Evolutionary conservation across 2,329 filamentous ascomycete species (phyloP), one percentile per base, ranked within the genome.

Genomic region (Ophiostoma australiae): DNA sequence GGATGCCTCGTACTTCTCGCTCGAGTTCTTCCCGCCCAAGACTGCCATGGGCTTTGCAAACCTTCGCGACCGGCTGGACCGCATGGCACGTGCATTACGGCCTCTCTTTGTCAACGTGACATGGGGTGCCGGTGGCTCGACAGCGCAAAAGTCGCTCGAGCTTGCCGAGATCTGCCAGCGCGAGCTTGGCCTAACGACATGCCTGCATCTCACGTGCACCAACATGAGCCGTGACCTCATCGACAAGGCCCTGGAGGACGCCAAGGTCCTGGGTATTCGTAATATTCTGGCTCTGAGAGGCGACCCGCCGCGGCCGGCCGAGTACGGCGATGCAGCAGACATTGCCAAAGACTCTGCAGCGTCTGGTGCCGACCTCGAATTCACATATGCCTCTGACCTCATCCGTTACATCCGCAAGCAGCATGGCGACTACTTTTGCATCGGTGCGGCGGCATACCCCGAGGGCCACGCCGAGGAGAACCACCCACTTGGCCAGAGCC

Each of bases 21-120:
- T 98, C 81, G 95, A 99, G 83, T 99, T 99, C 88, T 99, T 99
- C 83, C 95, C 95, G 75, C 95, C 95, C 74, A 99, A 98, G 84
- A 99, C 95, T 67, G 86, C 90, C 73, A 97, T 97, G 89, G 95
- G 95, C 75, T 74, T 75, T 70, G 73, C 73, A 61, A 99, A 99
- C 80, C 88, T 99, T 70, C 91, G 94, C 78, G 91, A 92, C 74
- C 93, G 95, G 78, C 88, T 99, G 72, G 91, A 96, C 79, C 93
- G 95, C 79, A 98, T 99, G 95, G 90, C 95, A 68, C 89, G 92
- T 74, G 94, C 93, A 17, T 85, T 99, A 72, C 90, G 92, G 17
- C 95, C 95, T 63, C 86, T 98, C 66, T 99, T 99, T 78, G 92
- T 99, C 73, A 98, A 94, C 72, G 93, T 99, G 69, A 99, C 95